These are phyloP conservation scores for Geum urbanum DNA, from an alignment of 306 rosid genomes.

Conservation along the genomic window DNA sequence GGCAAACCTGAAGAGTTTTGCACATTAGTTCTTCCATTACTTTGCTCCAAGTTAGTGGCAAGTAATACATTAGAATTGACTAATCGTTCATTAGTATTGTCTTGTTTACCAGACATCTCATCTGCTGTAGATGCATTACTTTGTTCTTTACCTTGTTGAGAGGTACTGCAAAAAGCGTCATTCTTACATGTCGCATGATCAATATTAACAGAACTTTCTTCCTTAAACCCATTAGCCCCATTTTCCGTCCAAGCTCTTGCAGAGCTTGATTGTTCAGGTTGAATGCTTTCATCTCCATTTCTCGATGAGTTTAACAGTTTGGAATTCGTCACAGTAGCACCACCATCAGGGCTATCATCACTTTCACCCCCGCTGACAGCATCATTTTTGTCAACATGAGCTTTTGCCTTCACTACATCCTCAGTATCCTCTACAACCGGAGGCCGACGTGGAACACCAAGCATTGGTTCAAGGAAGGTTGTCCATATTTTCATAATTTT, in stretches of 20 bases:
- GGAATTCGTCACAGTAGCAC: constrained; percentile 41
- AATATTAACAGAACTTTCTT: constrained; percentile 54
- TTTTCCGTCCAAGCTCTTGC: constrained; percentile 59
- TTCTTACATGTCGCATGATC: constrained; percentile 44
- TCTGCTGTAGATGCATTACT: constrained; percentile 45
- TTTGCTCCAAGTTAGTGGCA: constrained; percentile 54
- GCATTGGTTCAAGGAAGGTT: constrained; percentile 84
- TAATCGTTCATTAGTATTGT: constrained; percentile 47
- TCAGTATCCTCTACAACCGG: constrained; percentile 88
- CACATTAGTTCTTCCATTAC: constrained; percentile 53
- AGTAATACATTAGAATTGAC: constrained; percentile 53
- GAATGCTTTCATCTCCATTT: constrained; percentile 65
- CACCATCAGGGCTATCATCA: constrained; percentile 67
- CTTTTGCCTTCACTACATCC: constrained; percentile 70
- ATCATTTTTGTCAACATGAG: constrained; percentile 44
- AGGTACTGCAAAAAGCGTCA: constrained; percentile 41
- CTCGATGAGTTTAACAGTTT: constrained; percentile 52
- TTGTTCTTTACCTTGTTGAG: constrained; percentile 47
- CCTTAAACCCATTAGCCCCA: constrained; percentile 60
- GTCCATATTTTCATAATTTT: constrained; percentile 98
- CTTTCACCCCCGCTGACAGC: constrained; percentile 53
- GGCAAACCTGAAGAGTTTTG: constrained; percentile 66
- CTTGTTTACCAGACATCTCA: constrained; percentile 73
- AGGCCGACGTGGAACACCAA: constrained; percentile 84
- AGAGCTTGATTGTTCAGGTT: constrained; percentile 75